Evolutionary conservation across 2,329 filamentous ascomycete genomes (phyloP), one percentile per base, ranked within the genome.

Genomic region (Mycosphaerella sp.): DNA sequence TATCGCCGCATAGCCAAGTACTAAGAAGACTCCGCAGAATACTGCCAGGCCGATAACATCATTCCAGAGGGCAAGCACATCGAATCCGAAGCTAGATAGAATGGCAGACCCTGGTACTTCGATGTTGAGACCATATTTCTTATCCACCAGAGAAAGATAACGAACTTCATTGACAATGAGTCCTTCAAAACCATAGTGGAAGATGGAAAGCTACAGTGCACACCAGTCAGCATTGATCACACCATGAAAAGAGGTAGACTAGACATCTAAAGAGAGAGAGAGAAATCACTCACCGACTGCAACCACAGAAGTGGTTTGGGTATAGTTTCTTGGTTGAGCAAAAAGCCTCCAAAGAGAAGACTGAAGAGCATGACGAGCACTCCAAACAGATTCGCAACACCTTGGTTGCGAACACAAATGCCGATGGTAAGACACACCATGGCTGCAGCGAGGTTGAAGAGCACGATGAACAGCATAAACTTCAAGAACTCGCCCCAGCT

Each of bases 301-400:
- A 98, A 72, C 93, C 93, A 98, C 56, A 89, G 71, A 2, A 91
- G 87, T 1, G 87, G 81, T 44, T 80, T 77, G 1, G 93, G 93
- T 47, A 96, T 96, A 27, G 88, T 89, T 68, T 96, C 84, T 67
- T 95, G 89, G 69, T 98, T 98, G 55, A 98, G 80, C 51, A 98
- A 77, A 53, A 98, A 82, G 51, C 93, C 93, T 0, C 90, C 91
- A 69, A 98, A 97, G 8, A 98, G 79, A 55, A 98, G 74, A 66
- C 87, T 95, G 76, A 98, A 98, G 7, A 98, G 78, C 93, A 98
- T 98, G 44, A 97, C 89, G 62, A 98, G 73, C 62, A 90, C 94
- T 48, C 91, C 93, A 53, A 98, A 87, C 57, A 98, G 70, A 69
- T 94, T 97, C 44, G 93, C 93, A 2, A 98, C 89, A 34, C 89